These are phyloP conservation scores for Nasturtium officinale DNA, from an alignment of 345 rosid genomes.

Conservation along the genomic window DNA sequence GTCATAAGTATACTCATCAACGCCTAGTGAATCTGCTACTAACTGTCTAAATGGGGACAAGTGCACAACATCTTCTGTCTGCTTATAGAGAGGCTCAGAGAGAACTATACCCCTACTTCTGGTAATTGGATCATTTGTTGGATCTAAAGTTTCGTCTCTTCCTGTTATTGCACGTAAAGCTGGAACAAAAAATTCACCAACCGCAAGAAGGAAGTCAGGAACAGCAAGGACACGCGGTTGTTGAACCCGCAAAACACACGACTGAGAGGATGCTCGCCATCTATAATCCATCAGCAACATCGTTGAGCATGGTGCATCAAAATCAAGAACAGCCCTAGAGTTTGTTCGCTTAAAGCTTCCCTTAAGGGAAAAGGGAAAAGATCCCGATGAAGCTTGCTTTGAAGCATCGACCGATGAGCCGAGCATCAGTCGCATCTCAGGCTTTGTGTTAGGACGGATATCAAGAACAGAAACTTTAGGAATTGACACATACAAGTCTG, in stretches of 20 bases:
- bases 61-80: conserved; percentile 76
- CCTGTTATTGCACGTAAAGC: conserved; percentile 86
- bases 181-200: conserved; percentile 96
- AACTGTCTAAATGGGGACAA: conserved; percentile 80
- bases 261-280: conserved; percentile 86
- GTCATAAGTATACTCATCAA: conserved; percentile 85
- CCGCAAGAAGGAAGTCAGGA: conserved; percentile 94
- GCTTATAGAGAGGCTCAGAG: conserved; percentile 66
- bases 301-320: conserved; percentile 69
- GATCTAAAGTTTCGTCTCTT: conserved; percentile 89
- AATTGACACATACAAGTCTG: conserved; percentile 89
- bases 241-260: conserved; percentile 83
- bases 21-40: conserved; percentile 75
- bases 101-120: conserved; percentile 70
- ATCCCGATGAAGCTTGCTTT: conserved; percentile 70
- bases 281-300: conserved; percentile 97
- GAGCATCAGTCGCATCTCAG: conserved; percentile 99
- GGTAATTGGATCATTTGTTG: conserved; percentile 87
- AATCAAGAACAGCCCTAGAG: conserved; percentile 56
- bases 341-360: conserved; percentile 53
- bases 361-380: conserved; percentile 55
- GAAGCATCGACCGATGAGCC: conserved; percentile 91
- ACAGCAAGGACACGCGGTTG: conserved; percentile 96
- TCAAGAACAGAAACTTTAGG: conserved; percentile 89
- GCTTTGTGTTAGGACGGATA: conserved; percentile 80